Evolutionary conservation across 768 basidiomycete species (phyloP).

Genomic region (Lactifluus volemus): DNA sequence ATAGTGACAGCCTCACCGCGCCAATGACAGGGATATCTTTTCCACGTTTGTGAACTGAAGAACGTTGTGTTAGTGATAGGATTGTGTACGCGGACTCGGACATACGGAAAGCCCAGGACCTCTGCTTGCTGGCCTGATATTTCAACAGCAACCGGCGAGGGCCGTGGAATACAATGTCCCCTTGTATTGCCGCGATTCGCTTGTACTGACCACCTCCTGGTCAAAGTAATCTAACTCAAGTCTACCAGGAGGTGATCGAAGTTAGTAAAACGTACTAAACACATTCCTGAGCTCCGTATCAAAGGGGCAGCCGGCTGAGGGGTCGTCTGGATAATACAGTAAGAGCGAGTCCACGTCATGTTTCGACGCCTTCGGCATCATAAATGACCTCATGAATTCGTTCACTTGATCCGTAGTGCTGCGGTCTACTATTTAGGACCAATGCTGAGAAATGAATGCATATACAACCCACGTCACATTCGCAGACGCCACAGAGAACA

Average conservation of each 20-base stretch:
- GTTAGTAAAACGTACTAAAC: not conserved
- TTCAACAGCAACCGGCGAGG: slow-evolving; percentile 11
- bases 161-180: slow-evolving; percentile 13
- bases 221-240: not conserved
- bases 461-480: slow-evolving; percentile 26
- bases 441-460: not conserved
- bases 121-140: slow-evolving; percentile 4
- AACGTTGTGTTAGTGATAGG: not conserved
- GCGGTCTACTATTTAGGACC: not conserved
- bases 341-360: not conserved
- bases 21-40: slow-evolving; percentile 4
- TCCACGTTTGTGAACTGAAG: slow-evolving; percentile 6
- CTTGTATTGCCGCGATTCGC: slow-evolving; percentile 18
- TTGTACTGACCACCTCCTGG: slow-evolving; percentile 17
- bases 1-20: not conserved
- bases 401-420: not conserved
- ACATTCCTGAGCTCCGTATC: slow-evolving; percentile 13
- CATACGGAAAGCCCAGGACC: slow-evolving; percentile 8
- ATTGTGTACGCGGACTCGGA: not conserved
- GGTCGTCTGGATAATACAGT: slow-evolving; percentile 21
- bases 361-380: slow-evolving; percentile 4
- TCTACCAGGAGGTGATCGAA: not conserved
- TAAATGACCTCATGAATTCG: not conserved
- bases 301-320: slow-evolving; percentile 20
- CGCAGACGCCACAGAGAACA: slow-evolving; percentile 24